Base-by-base conservation (phyloP, 163 green algal genomes). In the Volvox carteri region DNA sequence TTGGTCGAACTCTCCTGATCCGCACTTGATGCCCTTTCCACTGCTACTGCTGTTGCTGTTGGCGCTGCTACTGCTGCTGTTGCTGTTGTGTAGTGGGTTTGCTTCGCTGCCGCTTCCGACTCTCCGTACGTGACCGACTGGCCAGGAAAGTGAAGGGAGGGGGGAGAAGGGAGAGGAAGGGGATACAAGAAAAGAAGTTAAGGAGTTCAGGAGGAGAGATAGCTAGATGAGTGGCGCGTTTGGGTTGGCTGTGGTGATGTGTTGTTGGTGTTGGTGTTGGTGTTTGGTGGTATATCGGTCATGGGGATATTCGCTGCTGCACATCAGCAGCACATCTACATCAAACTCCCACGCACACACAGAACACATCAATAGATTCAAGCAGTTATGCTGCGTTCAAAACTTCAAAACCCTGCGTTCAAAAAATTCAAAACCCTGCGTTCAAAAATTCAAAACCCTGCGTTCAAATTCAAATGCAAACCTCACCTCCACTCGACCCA, bases 401-500 rank as follows among this genome's bases (percentile, higher is more conserved):
- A 12, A 60, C 7, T 12, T 19, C 54, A 65, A 11, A 8, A 65
- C 16, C 54, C 8, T 65, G 54, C 54, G 19, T 4, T 4, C 54
- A 65, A 23, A 8, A 23, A 65, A 65, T 23, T 65, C 19, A 12
- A 65, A 65, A 65, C 54, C 19, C 54, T 65, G 19, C 54, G 50
- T 16, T 60, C 50, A 12, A 25, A 12, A 60, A 5, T 12, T 19
- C 54, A 65, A 58, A 68, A 68, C n/a, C 60, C 60, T 28, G 60
- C 60, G 14, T 39, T 11, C 2, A 39, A 75, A 42, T 48, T 7
- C 70, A 30, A 21, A 19, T 21, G 19, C 77, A 33, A 16, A 16
- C 21, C 79, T 52, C 67, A 87, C 81, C 81, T 80, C 65, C 46
- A 87, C 48, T 0, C 46, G 33, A 4, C 81, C 81, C 81, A 80